These are phyloP conservation scores for Colletotrichum filicis DNA, from an alignment of 2,329 filamentous ascomycete species.

Conservation along the genomic window DNA sequence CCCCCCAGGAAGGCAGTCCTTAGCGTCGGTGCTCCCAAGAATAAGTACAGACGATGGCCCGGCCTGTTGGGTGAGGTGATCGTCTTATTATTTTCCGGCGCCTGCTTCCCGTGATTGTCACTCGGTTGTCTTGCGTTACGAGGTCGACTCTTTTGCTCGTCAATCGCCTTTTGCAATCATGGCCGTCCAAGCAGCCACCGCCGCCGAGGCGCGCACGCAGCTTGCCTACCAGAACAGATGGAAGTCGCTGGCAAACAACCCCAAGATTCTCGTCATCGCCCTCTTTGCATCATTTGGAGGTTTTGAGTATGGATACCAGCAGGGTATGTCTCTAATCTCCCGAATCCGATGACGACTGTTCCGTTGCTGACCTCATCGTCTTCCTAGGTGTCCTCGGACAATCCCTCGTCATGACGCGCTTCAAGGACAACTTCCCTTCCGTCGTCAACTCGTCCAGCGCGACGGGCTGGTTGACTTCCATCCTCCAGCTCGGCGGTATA, in stretches of 20 bases:
- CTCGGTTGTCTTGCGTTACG: background rate
- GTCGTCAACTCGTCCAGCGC: slow-evolving; percentile 57
- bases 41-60: slow-evolving; percentile 27
- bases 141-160: background rate
- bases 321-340: slow-evolving; percentile 47
- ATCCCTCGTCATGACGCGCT: slow-evolving; percentile 63
- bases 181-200: slow-evolving; percentile 20
- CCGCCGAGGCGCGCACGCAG: slow-evolving; percentile 28
- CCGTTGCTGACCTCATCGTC: background rate
- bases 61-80: background rate
- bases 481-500: slow-evolving; percentile 62
- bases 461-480: slow-evolving; percentile 62
- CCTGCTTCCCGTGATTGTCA: background rate
- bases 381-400: slow-evolving; percentile 56
- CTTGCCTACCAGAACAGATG: slow-evolving; percentile 37
- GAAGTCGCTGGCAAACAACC: slow-evolving; percentile 46
- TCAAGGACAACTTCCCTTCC: slow-evolving; percentile 59
- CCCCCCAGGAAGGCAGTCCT: slow-evolving; percentile 24
- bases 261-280: slow-evolving; percentile 51
- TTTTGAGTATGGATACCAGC: slow-evolving; percentile 65
- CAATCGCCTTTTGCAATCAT: background rate
- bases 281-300: slow-evolving; percentile 59
- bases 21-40: slow-evolving; percentile 16
- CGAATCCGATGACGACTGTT: background rate
- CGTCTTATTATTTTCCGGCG: background rate